Conservation (phyloP, 495 filamentous ascomycete species). For the Trichoderma erinaceum region DNA sequence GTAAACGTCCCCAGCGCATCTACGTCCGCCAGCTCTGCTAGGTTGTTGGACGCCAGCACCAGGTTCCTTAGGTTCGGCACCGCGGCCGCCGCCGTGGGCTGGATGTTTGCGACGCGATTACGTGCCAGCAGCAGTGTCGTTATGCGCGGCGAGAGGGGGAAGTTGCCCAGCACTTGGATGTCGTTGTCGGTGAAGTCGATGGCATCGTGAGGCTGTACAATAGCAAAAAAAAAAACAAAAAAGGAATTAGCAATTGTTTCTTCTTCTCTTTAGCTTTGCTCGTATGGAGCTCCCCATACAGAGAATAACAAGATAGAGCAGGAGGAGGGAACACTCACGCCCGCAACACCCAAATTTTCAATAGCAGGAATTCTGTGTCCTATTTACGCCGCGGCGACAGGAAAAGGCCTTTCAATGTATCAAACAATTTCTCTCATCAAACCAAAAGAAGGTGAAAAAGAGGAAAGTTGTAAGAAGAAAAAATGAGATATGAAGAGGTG, state of each 20-base stretch:
- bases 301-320: constrained; percentile 7
- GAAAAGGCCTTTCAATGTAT: constrained; percentile 54
- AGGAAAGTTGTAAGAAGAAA: constrained; percentile 14
- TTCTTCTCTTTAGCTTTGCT: background rate
- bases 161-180: constrained; percentile 80
- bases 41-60: constrained; percentile 69
- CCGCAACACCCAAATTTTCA: constrained; percentile 95
- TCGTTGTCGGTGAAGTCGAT: constrained; percentile 99
- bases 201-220: constrained; percentile 65
- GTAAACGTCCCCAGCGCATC: constrained; percentile 69
- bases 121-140: constrained; percentile 80
- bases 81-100: constrained; percentile 61
- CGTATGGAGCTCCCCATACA: too few species aligned
- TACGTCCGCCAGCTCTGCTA: constrained; percentile 77
- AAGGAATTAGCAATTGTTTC: background rate
- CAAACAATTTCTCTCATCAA: constrained; percentile 21
- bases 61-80: constrained; percentile 73
- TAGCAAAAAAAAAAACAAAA: background rate
- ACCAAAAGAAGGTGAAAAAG: constrained; percentile 32
- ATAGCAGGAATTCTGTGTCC: constrained; percentile 96
- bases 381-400: constrained; percentile 63
- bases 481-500: constrained; percentile 36
- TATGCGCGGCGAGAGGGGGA: constrained; percentile 86
- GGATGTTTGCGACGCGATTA: constrained; percentile 79
- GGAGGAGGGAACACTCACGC: constrained; percentile 49